Evolutionary conservation across 2,329 filamentous ascomycete genomes (phyloP), one percentile per base, ranked within the genome.

Genomic region (Pseudogymnoascus sp.): DNA sequence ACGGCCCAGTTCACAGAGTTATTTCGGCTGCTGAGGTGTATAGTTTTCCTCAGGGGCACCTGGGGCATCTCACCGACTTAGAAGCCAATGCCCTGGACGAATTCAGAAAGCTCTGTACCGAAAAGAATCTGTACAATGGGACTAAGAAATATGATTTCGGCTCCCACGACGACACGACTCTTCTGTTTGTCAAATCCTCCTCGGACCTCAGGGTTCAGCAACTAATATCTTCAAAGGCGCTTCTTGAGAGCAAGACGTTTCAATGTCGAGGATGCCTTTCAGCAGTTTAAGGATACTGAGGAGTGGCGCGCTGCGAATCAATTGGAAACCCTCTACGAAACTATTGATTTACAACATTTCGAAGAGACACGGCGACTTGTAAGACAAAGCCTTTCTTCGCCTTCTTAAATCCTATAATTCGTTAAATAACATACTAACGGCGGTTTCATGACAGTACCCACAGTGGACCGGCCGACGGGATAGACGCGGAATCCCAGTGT

Each of bases 401-500:
- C 62, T 31, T n/a, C 40, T 61, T 56, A 19, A 28, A 22, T 56
- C 28, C 16, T 19, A 35, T 50, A 61, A 10, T 22, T 46, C 46
- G 65, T 56, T 62, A 19, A 28, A 28, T 37, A 65, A 72, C 62
- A 72, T 67, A 62, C 64, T 65, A 68, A 68, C 62, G 16, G 28
- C 62, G 50, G 43, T 37, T 63, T 50, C 46, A 63, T 50, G 37
- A 41, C 71, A 93, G 89, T 96, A 96, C 73, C 92, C 93, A 24
- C 91, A 96, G 85, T 97, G 92, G 90, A 96, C 91, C 19, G 93
- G 93, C 62, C 89, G 92, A 68, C 86, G 93, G 69, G 93, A 97
- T 77, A 89, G 86, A 69, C 89, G 92, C 69, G 93, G 93, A 68
- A 96, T 96, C 66, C 93, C 93, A 6, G 83, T 97, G 69, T 97